Base-by-base conservation (phyloP, 176 grass and related monocot genomes). In the Canna indica region DNA sequence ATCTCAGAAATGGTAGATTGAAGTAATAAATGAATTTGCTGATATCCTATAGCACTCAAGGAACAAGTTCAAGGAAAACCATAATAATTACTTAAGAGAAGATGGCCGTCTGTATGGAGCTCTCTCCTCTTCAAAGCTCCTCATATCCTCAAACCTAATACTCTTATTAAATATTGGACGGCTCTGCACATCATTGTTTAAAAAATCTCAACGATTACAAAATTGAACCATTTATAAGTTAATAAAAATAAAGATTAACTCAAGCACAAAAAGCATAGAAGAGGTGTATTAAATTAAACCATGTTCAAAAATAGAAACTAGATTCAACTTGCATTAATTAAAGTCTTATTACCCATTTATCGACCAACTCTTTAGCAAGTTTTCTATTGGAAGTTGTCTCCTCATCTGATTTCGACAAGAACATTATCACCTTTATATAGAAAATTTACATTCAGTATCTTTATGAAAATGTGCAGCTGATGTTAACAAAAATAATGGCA, bases 91-190 rank as follows among this genome's bases (percentile, higher is more conserved):
- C 94, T 90, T 97, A 70, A 87, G 89, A 60, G 82, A 75, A 41
- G 87, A 64, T 36, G 79, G 86, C 30, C 86, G 77, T 75, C 93
- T 81, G 56, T 93, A 97, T 70, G 88, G 89, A 53, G 50, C 77
- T 69, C 82, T 79, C 81, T 85, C 86, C 80, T 85, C 89, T 24
- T 97, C 94, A 75, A 75, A 87, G 36, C 72, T 78, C 69, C 77
- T 87, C 89, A 97, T 97, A 66, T 97, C 94, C 66, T 97, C 94
- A 81, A 90, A 93, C 60, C 94, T 84, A n/a, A 82, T 91, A 68
- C 89, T 97, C 75, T 97, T 97, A 66, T 97, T 90, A 78, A 97
- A 97, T 90, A 97, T 97, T 46, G 89, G 84, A 47, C 94, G 94
- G 78, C 86, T 90, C 94, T 97, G 77, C 17, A 80, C 61, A 59